Evolutionary conservation across 768 basidiomycete genomes (phyloP), one percentile per base, ranked within the genome.

Genomic region (Floccularia luteovirens): DNA sequence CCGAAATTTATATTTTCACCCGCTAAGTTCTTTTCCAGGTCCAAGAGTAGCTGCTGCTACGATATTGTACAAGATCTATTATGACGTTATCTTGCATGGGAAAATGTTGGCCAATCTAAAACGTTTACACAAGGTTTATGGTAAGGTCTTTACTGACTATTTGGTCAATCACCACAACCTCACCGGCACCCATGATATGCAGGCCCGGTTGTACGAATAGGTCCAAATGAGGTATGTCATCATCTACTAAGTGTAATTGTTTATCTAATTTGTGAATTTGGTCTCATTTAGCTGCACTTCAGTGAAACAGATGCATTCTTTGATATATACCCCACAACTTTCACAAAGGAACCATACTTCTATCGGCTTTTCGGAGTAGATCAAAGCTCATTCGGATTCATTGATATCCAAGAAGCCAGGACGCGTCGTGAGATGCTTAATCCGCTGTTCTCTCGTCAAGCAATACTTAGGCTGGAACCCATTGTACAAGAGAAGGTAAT

Each of bases 271-370:
- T n/a, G n/a, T n/a, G n/a, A n/a, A n/a, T n/a, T n/a, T n/a, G n/a
- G n/a, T n/a, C n/a, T n/a, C n/a, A n/a, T n/a, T n/a, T n/a, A n/a
- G 66, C 55, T 69, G 14, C 65, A 67, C 46, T 67, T 69, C 46
- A 58, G 53, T 34, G 58, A 62, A 38, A 50, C 47, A 24, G 44
- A 46, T 19, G 62, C 61, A 11, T 64, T 60, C n/a, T n/a, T n/a
- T n/a, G n/a, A n/a, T n/a, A n/a, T n/a, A n/a, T n/a, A n/a, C n/a
- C n/a, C n/a, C n/a, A n/a, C n/a, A n/a, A n/a, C n/a, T n/a, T n/a
- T 68, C 43, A 55, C 56, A 19, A 72, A 72, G 43, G 68, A 70
- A 16, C 46, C 56, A 16, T 30, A 35, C 5, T 60, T 64, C 33
- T 70, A 70, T 39, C 38, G 42, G n/a, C 60, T 56, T 38, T 70